These are phyloP conservation scores for Mychonastes homosphaera DNA, from an alignment of 139 green algal genomes.

Conservation along the genomic window DNA sequence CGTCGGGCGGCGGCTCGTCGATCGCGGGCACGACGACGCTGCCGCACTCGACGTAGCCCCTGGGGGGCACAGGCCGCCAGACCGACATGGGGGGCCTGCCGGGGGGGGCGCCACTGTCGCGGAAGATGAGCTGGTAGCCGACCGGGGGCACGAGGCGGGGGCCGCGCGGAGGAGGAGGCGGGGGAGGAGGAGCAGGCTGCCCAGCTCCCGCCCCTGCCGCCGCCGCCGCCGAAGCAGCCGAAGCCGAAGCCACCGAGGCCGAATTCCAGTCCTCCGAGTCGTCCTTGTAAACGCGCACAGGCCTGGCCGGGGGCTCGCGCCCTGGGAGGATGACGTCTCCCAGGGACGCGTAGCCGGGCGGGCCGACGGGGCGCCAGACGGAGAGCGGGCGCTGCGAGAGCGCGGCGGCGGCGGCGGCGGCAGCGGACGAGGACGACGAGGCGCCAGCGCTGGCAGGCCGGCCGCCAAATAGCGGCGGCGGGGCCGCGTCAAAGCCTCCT, in stretches of 20 bases:
- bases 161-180: not conserved
- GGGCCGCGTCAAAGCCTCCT: too few species aligned
- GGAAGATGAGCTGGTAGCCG: conserved; percentile 65
- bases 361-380: conserved; percentile 52
- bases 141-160: conserved; percentile 30
- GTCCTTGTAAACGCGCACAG: conserved; percentile 56
- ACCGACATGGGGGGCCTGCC: conserved; percentile 44
- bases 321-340: conserved; percentile 59
- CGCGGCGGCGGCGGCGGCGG: too few species aligned
- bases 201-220: not conserved
- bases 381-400: conserved; percentile 33
- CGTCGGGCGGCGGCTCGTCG: conserved; percentile 39
- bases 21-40: conserved; percentile 55
- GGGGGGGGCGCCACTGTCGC: conserved; percentile 28
- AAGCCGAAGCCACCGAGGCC: too few species aligned
- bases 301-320: conserved; percentile 44
- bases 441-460: too few species aligned
- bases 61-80: conserved; percentile 61
- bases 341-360: conserved; percentile 43
- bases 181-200: not conserved
- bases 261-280: too few species aligned
- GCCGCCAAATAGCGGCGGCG: too few species aligned
- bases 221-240: conserved; percentile 14
- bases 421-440: too few species aligned
- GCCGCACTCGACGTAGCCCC: conserved; percentile 48